Evolutionary conservation across 2,329 filamentous ascomycete species (phyloP).

Genomic region (Talaromyces funiculosus): DNA sequence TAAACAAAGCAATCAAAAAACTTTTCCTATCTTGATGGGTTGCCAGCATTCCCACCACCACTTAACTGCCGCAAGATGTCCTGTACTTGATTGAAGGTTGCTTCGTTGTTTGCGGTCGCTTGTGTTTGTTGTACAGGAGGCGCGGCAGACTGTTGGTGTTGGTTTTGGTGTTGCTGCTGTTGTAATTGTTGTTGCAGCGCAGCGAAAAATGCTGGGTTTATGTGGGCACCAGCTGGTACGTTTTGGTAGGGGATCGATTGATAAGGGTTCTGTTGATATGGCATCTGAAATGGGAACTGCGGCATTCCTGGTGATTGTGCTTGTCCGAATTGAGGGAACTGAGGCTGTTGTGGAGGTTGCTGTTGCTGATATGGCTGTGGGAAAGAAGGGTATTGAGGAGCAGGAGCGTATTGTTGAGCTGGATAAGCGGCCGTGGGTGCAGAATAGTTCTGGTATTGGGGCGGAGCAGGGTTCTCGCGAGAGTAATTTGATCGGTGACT

Average conservation of each 20-base stretch:
- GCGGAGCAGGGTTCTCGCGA: conserved; percentile 23
- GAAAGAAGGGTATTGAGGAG: conserved; percentile 21
- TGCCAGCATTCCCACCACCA: conserved; percentile 22
- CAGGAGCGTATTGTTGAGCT: conserved; percentile 24
- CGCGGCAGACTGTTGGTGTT: conserved; percentile 9
- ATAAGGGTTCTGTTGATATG: conserved; percentile 41
- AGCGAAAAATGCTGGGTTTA: conserved; percentile 56
- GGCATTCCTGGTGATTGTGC: conserved; percentile 23
- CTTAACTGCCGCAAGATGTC: conserved; percentile 36
- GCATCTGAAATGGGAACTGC: conserved; percentile 36
- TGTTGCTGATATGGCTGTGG: conserved; percentile 34
- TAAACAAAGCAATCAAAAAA: neutral
- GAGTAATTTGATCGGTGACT: conserved; percentile 24
- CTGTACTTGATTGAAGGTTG: conserved; percentile 37
- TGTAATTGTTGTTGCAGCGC: conserved; percentile 41
- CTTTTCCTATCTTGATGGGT: conserved; percentile 8
- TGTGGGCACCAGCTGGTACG: conserved; percentile 43
- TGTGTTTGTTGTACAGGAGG: conserved; percentile 9
- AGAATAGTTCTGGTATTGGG: conserved; percentile 22
- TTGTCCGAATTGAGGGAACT: conserved; percentile 12
- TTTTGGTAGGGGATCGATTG: conserved; percentile 38
- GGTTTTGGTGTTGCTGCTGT: conserved; percentile 24
- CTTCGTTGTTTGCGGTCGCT: conserved; percentile 22
- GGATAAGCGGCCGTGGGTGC: conserved; percentile 18
- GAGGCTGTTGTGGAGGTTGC: conserved; percentile 23